Conservation (phyloP, 2,329 filamentous ascomycete genomes). For the Aureobasidium subglaciale region DNA sequence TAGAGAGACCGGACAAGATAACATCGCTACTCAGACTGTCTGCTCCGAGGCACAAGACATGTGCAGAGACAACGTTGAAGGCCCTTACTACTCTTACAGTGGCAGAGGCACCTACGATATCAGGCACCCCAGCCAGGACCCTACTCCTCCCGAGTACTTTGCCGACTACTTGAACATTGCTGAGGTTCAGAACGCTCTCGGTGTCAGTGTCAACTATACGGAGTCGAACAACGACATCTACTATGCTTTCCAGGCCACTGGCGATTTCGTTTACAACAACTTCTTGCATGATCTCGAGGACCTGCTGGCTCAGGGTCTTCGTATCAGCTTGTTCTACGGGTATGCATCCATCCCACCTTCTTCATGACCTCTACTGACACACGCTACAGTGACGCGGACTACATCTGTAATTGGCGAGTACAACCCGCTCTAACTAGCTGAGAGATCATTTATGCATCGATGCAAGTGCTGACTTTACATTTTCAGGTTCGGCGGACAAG, state of each 20-base stretch:
- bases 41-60: slow-evolving; percentile 51
- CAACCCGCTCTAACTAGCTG: no score
- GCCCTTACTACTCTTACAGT: slow-evolving; percentile 48
- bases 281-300: slow-evolving; percentile 39
- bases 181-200: slow-evolving; percentile 51
- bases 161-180: slow-evolving; percentile 58
- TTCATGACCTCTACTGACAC: neutral
- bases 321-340: slow-evolving; percentile 33
- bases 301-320: slow-evolving; percentile 35
- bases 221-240: slow-evolving; percentile 42
- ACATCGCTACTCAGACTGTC: slow-evolving; percentile 31
- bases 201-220: slow-evolving; percentile 50
- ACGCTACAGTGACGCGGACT: slow-evolving; percentile 20
- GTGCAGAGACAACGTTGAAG: slow-evolving; percentile 52
- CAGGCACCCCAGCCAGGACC: slow-evolving; percentile 47
- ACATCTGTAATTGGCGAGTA: slow-evolving; percentile 19
- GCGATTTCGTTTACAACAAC: slow-evolving; percentile 58
- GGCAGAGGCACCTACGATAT: slow-evolving; percentile 57
- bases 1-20: slow-evolving; percentile 29
- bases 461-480: no score
- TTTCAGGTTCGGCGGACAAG: slow-evolving; percentile 53
- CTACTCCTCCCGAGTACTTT: slow-evolving; percentile 55
- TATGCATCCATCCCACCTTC: neutral
- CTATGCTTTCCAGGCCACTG: slow-evolving; percentile 45
- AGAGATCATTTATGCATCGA: no score